phyloP scores from a whole-genome alignment of 306 rosid genomes.

The Lathyrus aphaca region DNA sequence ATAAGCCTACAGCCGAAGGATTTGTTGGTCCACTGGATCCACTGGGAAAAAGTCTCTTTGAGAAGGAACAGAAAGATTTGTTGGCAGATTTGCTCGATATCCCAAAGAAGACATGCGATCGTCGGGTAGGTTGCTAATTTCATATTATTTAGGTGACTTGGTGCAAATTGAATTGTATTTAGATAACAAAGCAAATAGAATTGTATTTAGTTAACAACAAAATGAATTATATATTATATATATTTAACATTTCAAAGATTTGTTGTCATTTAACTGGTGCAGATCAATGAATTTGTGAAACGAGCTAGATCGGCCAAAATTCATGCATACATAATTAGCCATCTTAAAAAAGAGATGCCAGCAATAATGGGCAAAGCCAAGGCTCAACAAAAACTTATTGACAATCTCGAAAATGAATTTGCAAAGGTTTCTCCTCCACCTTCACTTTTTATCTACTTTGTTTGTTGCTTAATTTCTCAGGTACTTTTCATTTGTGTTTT shows the following conservation, averaged over 20 bases:
- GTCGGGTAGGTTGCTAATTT: constrained; percentile 57
- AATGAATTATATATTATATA: too few species aligned
- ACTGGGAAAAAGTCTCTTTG: constrained; percentile 73
- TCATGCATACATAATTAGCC: constrained; percentile 88
- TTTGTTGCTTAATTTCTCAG: constrained; percentile 13
- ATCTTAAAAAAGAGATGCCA: constrained; percentile 94
- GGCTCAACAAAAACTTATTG: constrained; percentile 74
- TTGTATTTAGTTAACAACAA: not conserved
- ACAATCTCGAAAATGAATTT: constrained; percentile 78
- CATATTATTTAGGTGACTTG: not conserved
- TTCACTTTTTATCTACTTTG: not conserved
- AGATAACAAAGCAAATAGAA: not conserved
- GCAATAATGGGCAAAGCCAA: constrained; percentile 90
- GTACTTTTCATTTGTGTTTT: constrained; percentile 4
- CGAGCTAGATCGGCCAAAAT: constrained; percentile 97
- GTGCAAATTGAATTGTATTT: constrained; percentile 9
- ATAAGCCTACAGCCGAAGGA: constrained; percentile 65
- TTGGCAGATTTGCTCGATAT: constrained; percentile 78
- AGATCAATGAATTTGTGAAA: constrained; percentile 96
- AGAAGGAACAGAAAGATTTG: constrained; percentile 83
- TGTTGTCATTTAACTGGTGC: constrained; percentile 29
- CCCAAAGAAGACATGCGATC: constrained; percentile 93
- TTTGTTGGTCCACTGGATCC: constrained; percentile 68
- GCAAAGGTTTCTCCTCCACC: constrained; percentile 59
- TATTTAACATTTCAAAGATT: not conserved